Base-by-base conservation (phyloP, 495 filamentous ascomycete species). In the Penicillium lagena region DNA sequence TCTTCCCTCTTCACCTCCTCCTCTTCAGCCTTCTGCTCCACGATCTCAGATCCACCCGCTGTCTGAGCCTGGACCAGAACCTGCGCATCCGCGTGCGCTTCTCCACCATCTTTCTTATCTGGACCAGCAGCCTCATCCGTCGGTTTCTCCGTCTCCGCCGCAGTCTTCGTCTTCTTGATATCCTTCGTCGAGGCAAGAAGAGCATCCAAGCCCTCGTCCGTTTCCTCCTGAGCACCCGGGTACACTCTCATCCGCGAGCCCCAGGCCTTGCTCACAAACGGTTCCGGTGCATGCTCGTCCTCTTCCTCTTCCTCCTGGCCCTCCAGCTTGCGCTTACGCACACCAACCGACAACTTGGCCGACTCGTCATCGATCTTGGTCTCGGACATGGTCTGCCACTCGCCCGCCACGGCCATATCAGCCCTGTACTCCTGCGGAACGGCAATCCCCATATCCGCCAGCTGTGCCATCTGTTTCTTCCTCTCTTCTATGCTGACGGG, bases 401-500 rank as follows among this genome's bases (percentile, higher is more conserved):
- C 86, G 14, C 93, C 89, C n/a, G 82, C 82, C 71, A 96, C 76
- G 5, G 89, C 89, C 80, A 96, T 82, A 43, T 89, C 85, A 7
- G 72, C 64, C 40, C 89, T 71, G 51, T 82, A 81, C 54, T 91
- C 84, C 28, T 89, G 82, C 9, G 93, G 93, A 30, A 97, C 79
- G 12, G 78, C 78, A 35, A 99, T 80, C 0, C 93, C 93, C 75
- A 99, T 78, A 39, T 84, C 87, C 5, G 83, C 88, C 2, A 99
- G 71, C 66, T 96, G 89, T 43, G 85, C 81, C 57, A 95, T 73
- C 59, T 97, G 94, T 46, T 69, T 76, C 62, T 93, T 95, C 38
- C 89, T 67, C 43, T 96, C 87, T 9, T 80, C 80, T 7, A 78
- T 55, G 3, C 80, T 82, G 1, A 71, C 71, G 14, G 70, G 65